These are phyloP conservation scores for Lecanicillium sp. DNA, from an alignment of 2,329 filamentous ascomycete species.

Conservation along the genomic window DNA sequence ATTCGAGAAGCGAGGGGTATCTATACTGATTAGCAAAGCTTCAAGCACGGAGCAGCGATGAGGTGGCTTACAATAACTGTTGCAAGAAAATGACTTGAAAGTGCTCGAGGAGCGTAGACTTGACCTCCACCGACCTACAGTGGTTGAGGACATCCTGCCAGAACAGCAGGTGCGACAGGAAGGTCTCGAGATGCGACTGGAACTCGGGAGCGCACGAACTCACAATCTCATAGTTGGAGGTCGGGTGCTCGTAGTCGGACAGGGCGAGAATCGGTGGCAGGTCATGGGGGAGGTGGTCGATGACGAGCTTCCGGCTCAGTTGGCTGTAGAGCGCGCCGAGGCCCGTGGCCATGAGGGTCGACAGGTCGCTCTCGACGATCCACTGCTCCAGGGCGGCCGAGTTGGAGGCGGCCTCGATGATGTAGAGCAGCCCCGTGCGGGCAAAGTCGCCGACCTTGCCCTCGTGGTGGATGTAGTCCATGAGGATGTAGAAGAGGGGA, in stretches of 20 bases:
- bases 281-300: constrained; percentile 67
- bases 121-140: constrained; percentile 85
- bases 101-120: constrained; percentile 88
- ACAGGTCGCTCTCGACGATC: constrained; percentile 95
- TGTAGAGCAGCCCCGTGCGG: constrained; percentile 85
- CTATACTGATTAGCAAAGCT: constrained; percentile 38
- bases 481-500: constrained; percentile 87
- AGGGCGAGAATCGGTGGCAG: constrained; percentile 79
- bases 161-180: constrained; percentile 89
- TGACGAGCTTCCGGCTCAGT: constrained; percentile 70
- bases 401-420: constrained; percentile 86
- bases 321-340: constrained; percentile 70
- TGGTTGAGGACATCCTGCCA: constrained; percentile 98
- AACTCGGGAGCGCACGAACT: constrained; percentile 70
- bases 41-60: not conserved
- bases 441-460: constrained; percentile 95
- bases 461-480: constrained; percentile 95
- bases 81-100: constrained; percentile 96
- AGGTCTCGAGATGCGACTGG: constrained; percentile 82
- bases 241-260: constrained; percentile 77
- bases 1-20: constrained; percentile 92
- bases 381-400: constrained; percentile 83
- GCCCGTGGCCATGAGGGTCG: constrained; percentile 94
- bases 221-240: constrained; percentile 64
- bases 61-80: constrained; percentile 68